Conservation (phyloP, 495 filamentous ascomycete species). For the Penicillium arizonense region DNA sequence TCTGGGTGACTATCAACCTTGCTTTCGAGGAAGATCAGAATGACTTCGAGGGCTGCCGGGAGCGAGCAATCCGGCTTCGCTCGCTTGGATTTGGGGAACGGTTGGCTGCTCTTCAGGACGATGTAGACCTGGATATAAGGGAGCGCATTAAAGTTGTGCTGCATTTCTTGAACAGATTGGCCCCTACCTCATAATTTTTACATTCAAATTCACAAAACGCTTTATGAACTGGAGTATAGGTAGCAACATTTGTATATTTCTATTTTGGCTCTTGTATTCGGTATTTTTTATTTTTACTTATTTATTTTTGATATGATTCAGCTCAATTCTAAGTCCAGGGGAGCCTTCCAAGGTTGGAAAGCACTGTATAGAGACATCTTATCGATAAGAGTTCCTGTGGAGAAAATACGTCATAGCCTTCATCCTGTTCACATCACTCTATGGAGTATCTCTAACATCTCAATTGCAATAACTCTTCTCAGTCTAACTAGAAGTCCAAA, state of each 20-base stretch:
- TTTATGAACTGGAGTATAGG: not conserved
- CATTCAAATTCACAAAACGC: not conserved
- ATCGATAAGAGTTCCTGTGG: conserved; percentile 1
- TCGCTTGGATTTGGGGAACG: conserved; percentile 68
- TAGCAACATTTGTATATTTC: not conserved
- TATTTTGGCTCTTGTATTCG: too few relatives aligned
- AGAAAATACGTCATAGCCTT: conserved; percentile 21
- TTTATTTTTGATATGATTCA: too few relatives aligned
- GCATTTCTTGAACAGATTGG: conserved; percentile 55
- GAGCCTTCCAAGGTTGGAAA: too few relatives aligned
- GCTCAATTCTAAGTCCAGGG: too few relatives aligned
- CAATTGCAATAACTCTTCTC: too few relatives aligned
- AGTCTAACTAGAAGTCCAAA: not conserved
- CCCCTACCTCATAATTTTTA: conserved; percentile 17
- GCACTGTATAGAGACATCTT: too few relatives aligned
- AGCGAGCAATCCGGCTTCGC: conserved; percentile 65
- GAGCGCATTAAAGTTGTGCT: conserved; percentile 80
- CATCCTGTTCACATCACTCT: not conserved
- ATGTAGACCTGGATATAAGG: conserved; percentile 77
- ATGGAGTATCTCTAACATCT: not conserved
- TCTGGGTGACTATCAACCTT: conserved; percentile 81
- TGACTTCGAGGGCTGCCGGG: conserved; percentile 58
- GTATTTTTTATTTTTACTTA: too few relatives aligned
- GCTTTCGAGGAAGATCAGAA: conserved; percentile 71
- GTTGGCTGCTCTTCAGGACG: conserved; percentile 62